A percentile compares a stretch with the other conserved stretches of the same genome.
These are phyloP conservation scores for Populus trichocarpa DNA, from an alignment of 441 rosid species.

Conservation along the genomic window DNA sequence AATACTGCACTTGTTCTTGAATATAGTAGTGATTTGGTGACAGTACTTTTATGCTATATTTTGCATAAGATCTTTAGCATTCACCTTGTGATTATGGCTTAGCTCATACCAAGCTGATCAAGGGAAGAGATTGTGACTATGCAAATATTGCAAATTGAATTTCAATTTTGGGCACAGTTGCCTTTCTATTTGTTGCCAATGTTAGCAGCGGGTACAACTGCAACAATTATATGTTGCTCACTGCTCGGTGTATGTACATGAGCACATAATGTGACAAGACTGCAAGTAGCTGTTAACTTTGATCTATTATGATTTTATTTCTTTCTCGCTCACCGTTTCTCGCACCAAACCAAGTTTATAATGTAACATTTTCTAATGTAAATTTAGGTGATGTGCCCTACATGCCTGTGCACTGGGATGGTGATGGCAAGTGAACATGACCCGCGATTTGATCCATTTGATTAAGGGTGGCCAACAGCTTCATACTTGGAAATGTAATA, in stretches of 20 bases:
- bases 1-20: background rate
- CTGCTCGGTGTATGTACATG: background rate
- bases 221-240: background rate
- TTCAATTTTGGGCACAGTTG: background rate
- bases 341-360: background rate
- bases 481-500: background rate
- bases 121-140: background rate
- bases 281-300: background rate
- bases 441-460: slow-evolving; percentile 65
- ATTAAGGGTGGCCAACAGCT: slow-evolving; percentile 19
- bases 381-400: slow-evolving; percentile 72
- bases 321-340: background rate
- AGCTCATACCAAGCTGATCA: background rate
- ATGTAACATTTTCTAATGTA: background rate
- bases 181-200: background rate
- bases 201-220: background rate
- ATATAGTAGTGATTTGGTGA: background rate
- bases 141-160: background rate
- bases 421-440: slow-evolving; percentile 77
- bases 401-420: slow-evolving; percentile 78
- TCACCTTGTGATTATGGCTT: background rate
- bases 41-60: background rate
- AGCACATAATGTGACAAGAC: background rate
- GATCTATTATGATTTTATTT: background rate
- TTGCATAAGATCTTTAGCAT: background rate